These are phyloP conservation scores for Brassica incana DNA, from an alignment of 345 rosid species.

Conservation along the genomic window DNA sequence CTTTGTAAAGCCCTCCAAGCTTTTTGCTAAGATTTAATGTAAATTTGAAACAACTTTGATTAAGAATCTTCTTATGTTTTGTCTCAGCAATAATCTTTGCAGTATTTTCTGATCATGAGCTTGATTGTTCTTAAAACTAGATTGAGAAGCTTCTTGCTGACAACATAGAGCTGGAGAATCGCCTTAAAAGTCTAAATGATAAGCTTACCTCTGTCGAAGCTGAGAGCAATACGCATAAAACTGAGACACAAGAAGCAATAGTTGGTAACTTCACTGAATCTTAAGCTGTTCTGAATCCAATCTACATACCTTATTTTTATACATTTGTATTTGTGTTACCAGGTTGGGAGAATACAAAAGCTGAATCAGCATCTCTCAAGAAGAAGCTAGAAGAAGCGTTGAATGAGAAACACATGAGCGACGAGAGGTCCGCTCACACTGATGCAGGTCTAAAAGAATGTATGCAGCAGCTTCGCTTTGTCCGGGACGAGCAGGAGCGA, in stretches of 20 bases:
- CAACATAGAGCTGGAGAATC: slow-evolving; percentile 61
- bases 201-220: slow-evolving; percentile 59
- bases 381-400: slow-evolving; percentile 60
- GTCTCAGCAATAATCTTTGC: neutral
- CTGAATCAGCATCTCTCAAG: slow-evolving; percentile 55
- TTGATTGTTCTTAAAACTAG: slow-evolving; percentile 35
- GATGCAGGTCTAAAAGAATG: slow-evolving; percentile 82
- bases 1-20: neutral
- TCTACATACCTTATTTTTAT: neutral
- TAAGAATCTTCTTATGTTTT: neutral
- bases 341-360: slow-evolving; percentile 74
- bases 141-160: slow-evolving; percentile 50
- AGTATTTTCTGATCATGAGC: slow-evolving; percentile 3
- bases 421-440: slow-evolving; percentile 55
- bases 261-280: slow-evolving; percentile 45
- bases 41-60: neutral
- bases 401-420: slow-evolving; percentile 48
- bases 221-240: slow-evolving; percentile 57
- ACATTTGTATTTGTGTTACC: slow-evolving; percentile 10
- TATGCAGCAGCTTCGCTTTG: slow-evolving; percentile 76
- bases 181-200: slow-evolving; percentile 45
- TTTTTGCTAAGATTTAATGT: neutral
- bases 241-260: slow-evolving; percentile 56
- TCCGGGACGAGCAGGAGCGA: slow-evolving; percentile 76
- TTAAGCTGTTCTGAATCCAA: neutral